Percentiles rank a stretch among this genome's conserved stretches.
These are phyloP conservation scores for Hypomontagnella submonticulosa DNA, from an alignment of 495 filamentous ascomycete species.

Conservation along the genomic window DNA sequence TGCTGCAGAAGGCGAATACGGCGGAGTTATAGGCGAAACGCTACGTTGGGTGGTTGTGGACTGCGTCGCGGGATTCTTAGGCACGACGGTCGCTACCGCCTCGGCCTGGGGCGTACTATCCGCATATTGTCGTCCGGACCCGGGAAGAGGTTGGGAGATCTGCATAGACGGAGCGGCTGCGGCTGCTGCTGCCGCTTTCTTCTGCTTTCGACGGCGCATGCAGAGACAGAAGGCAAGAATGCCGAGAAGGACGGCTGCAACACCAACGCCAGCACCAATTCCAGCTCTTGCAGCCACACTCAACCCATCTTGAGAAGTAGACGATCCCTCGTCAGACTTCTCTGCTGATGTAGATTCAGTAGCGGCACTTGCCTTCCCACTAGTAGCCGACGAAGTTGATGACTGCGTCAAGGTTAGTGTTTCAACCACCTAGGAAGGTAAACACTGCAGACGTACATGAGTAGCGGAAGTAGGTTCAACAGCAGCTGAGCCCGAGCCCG, in stretches of 20 bases:
- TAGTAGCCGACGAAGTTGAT: constrained; percentile 14
- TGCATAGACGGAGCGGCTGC: constrained; percentile 41
- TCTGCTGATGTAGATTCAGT: constrained; percentile 31
- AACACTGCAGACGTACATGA: constrained; percentile 22
- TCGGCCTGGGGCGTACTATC: constrained; percentile 36
- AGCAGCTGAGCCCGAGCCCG: constrained; percentile 11
- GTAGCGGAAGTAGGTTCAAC: constrained; percentile 19
- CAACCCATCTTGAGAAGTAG: constrained; percentile 30
- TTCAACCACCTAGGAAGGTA: not conserved
- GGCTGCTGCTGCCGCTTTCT: constrained; percentile 27
- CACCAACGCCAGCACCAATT: constrained; percentile 55
- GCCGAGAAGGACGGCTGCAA: constrained; percentile 46
- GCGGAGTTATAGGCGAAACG: constrained; percentile 22
- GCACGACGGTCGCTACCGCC: constrained; percentile 2
- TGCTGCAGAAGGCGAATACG: constrained; percentile 33
- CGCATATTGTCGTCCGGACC: constrained; percentile 50
- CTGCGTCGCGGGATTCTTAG: constrained; percentile 21
- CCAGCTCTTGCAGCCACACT: constrained; percentile 55
- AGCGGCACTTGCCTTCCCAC: constrained; percentile 21
- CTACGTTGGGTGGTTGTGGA: not conserved
- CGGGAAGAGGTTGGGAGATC: constrained; percentile 58
- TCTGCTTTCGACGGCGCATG: constrained; percentile 47
- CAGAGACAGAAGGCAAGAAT: constrained; percentile 45
- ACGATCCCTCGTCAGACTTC: constrained; percentile 8
- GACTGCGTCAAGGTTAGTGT: constrained; percentile 24